Evolutionary conservation across 2,329 filamentous ascomycete species (phyloP).

Genomic region (Fusarium circinatum): DNA sequence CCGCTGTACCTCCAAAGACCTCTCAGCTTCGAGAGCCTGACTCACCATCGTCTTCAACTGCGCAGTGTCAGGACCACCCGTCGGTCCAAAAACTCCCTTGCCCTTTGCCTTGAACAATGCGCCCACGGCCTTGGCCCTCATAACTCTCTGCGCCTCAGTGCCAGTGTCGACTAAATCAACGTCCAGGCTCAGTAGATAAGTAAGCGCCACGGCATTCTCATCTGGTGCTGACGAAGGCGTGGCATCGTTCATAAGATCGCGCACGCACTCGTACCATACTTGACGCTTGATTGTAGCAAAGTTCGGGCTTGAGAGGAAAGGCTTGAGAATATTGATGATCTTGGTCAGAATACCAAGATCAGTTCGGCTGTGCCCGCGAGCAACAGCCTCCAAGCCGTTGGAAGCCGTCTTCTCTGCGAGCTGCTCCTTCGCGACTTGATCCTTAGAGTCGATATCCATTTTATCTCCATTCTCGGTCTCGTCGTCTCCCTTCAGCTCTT

Average conservation of each 20-base stretch:
- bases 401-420: slow-evolving; percentile 56
- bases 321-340: slow-evolving; percentile 54
- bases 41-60: slow-evolving; percentile 49
- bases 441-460: slow-evolving; percentile 73
- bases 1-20: slow-evolving; percentile 58
- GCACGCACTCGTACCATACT: slow-evolving; percentile 62
- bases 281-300: slow-evolving; percentile 59
- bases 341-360: slow-evolving; percentile 53
- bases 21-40: slow-evolving; percentile 53
- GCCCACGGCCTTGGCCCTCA: slow-evolving; percentile 58
- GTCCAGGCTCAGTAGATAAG: slow-evolving; percentile 60
- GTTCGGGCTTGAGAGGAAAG: slow-evolving; percentile 51
- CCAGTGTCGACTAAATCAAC: slow-evolving; percentile 58
- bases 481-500: slow-evolving; percentile 65
- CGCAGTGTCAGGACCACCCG: slow-evolving; percentile 33
- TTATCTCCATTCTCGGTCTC: slow-evolving; percentile 69
- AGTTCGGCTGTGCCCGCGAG: slow-evolving; percentile 60
- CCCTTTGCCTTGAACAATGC: slow-evolving; percentile 55
- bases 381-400: slow-evolving; percentile 62
- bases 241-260: slow-evolving; percentile 59
- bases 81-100: slow-evolving; percentile 55
- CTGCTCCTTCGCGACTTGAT: slow-evolving; percentile 49
- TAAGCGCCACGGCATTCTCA: slow-evolving; percentile 39
- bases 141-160: slow-evolving; percentile 62
- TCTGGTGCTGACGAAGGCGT: slow-evolving; percentile 34